phyloP scores from a whole-genome alignment of 257 asterid genomes.

The Solanum corneliomulleri region DNA sequence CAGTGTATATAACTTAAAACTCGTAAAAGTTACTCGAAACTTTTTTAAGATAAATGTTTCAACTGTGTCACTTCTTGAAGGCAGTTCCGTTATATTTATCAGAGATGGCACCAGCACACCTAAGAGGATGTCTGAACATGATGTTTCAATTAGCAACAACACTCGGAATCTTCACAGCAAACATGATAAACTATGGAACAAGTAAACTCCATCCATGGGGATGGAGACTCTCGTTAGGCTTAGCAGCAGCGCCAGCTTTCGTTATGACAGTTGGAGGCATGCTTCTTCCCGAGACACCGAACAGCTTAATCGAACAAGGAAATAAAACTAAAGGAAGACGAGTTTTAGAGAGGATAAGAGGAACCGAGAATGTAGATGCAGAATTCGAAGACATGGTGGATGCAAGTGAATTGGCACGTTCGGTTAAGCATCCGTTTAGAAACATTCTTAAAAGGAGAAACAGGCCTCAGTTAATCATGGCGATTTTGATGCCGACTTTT shows the following conservation, averaged over 20 bases:
- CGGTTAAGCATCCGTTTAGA: constrained; percentile 59
- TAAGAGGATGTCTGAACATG: constrained; percentile 74
- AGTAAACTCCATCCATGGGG: constrained; percentile 69
- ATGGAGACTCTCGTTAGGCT: constrained; percentile 80
- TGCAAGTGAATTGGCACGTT: constrained; percentile 60
- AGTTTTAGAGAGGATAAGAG: constrained; percentile 55
- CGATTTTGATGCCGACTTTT: constrained; percentile 64
- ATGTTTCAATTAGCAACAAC: constrained; percentile 84
- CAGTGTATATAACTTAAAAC: background rate
- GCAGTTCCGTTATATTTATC: constrained; percentile 79
- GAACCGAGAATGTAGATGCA: constrained; percentile 55
- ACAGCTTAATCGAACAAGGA: constrained; percentile 68
- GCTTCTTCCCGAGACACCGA: constrained; percentile 77
- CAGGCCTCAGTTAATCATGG: constrained; percentile 71
- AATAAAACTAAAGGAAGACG: constrained; percentile 21
- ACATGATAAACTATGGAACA: constrained; percentile 76
- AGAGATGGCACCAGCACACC: constrained; percentile 91
- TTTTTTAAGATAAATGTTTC: background rate
- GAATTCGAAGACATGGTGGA: constrained; percentile 64
- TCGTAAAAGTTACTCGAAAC: background rate
- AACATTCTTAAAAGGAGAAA: constrained; percentile 46
- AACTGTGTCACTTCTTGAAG: constrained; percentile 18
- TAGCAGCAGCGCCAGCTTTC: constrained; percentile 63
- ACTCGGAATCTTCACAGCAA: constrained; percentile 74
- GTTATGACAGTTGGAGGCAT: constrained; percentile 64